Evolutionary conservation across 805 yeast genomes (phyloP).

Genomic region (Limtongia smithiae): DNA sequence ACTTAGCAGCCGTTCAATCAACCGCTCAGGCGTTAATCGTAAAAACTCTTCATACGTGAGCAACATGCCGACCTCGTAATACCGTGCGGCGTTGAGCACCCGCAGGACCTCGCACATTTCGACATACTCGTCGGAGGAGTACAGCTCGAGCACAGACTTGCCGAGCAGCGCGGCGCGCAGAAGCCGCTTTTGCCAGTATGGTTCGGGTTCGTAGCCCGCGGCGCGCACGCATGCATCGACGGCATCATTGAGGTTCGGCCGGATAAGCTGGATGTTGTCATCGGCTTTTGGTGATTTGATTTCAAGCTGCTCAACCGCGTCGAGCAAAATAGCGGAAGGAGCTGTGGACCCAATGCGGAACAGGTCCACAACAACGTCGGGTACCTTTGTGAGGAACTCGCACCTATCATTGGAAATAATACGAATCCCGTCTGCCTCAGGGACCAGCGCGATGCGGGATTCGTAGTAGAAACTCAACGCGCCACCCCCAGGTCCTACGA

Average conservation of each 20-base stretch:
- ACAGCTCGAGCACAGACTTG: slow-evolving; percentile 54
- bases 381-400: slow-evolving; percentile 64
- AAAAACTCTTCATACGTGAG: slow-evolving; percentile 57
- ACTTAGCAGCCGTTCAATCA: slow-evolving; percentile 55
- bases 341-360: slow-evolving; percentile 81
- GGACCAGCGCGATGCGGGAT: slow-evolving; percentile 42
- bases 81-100: slow-evolving; percentile 66
- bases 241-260: slow-evolving; percentile 54
- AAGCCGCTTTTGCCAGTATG: slow-evolving; percentile 73
- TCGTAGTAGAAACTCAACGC: slow-evolving; percentile 37
- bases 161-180: slow-evolving; percentile 84
- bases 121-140: slow-evolving; percentile 60
- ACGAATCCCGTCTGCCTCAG: slow-evolving; percentile 70
- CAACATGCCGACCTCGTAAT: slow-evolving; percentile 62
- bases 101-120: slow-evolving; percentile 58
- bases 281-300: slow-evolving; percentile 75
- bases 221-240: slow-evolving; percentile 69
- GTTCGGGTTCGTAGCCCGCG: slow-evolving; percentile 72
- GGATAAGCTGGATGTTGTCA: slow-evolving; percentile 60
- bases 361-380: slow-evolving; percentile 52
- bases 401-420: slow-evolving; percentile 56
- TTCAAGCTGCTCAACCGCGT: slow-evolving; percentile 66
- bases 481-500: slow-evolving; percentile 65
- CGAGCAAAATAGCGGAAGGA: slow-evolving; percentile 77
- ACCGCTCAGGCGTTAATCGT: slow-evolving; percentile 50